Percentiles rank a stretch among this genome's conserved stretches.
phyloP scores from a whole-genome alignment of 2,329 filamentous ascomycete species.

The Pseudocercospora eumusae region DNA sequence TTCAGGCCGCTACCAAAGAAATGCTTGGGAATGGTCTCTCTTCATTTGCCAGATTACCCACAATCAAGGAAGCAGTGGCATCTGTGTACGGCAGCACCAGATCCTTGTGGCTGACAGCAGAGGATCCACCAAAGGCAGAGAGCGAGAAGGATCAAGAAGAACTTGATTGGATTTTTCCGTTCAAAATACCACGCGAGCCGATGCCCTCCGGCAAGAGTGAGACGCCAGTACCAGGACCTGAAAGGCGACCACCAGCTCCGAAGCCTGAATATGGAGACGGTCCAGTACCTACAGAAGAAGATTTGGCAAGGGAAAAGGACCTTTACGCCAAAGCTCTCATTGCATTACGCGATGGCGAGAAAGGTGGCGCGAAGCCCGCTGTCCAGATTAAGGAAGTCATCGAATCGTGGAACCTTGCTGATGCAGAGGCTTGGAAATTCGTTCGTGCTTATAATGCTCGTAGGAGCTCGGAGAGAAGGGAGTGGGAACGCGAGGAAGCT shows the following conservation, averaged over 20 bases:
- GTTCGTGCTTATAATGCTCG: constrained; percentile 67
- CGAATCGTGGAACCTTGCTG: constrained; percentile 61
- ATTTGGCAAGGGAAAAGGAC: constrained; percentile 56
- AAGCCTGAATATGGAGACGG: constrained; percentile 54
- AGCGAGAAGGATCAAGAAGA: constrained; percentile 55
- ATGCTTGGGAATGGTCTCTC: constrained; percentile 65
- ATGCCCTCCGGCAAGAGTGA: constrained; percentile 57
- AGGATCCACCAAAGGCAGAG: constrained; percentile 50
- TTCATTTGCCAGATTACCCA: constrained; percentile 65
- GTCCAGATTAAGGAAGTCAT: constrained; percentile 46
- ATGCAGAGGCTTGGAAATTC: constrained; percentile 78
- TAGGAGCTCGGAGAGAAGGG: constrained; percentile 61
- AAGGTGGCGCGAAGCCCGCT: constrained; percentile 17
- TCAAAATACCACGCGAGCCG: constrained; percentile 66
- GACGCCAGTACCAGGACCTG: constrained; percentile 60
- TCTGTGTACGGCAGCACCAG: constrained; percentile 63
- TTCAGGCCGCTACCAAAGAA: constrained; percentile 68
- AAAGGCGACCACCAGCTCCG: constrained; percentile 51
- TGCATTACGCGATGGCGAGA: constrained; percentile 17
- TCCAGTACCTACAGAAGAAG: constrained; percentile 55
- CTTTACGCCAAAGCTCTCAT: constrained; percentile 51
- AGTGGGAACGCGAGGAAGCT: constrained; percentile 71
- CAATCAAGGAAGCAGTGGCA: constrained; percentile 80
- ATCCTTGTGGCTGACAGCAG: constrained; percentile 80
- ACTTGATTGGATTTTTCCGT: constrained; percentile 87